Percentiles rank a stretch among this genome's conserved stretches.
phyloP scores from a whole-genome alignment of 1,284 basidiomycete species.

The Dichomitus squalens region DNA sequence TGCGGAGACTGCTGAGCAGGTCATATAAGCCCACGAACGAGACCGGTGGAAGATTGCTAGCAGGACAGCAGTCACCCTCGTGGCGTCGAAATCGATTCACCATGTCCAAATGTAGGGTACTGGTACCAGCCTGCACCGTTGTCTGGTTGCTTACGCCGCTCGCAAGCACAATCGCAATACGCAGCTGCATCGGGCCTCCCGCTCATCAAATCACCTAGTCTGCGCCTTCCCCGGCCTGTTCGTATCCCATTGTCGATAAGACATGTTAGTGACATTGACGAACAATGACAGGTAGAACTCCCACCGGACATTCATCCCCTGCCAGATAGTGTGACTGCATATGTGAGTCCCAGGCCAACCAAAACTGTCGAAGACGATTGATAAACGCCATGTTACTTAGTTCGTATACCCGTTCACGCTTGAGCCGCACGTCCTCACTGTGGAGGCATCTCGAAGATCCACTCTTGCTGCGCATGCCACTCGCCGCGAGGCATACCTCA shows the following conservation, averaged over 20 bases:
- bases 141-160: not conserved
- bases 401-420: conserved; percentile 94
- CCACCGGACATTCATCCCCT: conserved; percentile 91
- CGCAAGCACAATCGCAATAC: conserved; percentile 55
- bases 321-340: conserved; percentile 85
- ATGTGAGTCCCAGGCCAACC: conserved; percentile 54
- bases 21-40: too few relatives aligned
- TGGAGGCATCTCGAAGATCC: conserved; percentile 68
- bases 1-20: too few relatives aligned
- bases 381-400: conserved; percentile 41
- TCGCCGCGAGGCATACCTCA: conserved; percentile 70
- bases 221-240: conserved; percentile 84
- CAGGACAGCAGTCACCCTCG: too few relatives aligned
- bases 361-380: not conserved
- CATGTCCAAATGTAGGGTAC: not conserved
- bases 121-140: too few relatives aligned
- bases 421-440: conserved; percentile 79
- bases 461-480: conserved; percentile 68
- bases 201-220: conserved; percentile 87
- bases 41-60: too few relatives aligned
- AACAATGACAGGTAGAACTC: conserved; percentile 63
- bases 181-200: conserved; percentile 75
- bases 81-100: too few relatives aligned
- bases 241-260: conserved; percentile 24
- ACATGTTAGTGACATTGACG: not conserved